Base-by-base conservation (phyloP, 306 rosid species). In the Lathyrus tuberosus region DNA sequence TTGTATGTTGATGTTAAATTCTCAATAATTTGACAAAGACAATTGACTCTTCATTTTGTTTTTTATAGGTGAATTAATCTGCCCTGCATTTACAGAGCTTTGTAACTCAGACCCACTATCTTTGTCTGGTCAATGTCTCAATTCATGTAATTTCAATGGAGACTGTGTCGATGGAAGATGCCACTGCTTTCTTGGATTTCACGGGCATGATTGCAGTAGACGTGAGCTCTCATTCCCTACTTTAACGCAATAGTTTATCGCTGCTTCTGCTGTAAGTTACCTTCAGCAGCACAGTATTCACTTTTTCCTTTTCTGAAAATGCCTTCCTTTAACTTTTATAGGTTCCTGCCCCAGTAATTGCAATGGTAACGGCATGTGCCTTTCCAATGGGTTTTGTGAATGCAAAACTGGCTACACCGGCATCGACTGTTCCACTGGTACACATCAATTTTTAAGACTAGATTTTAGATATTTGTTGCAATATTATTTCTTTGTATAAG, bases 161-260 rank as follows among this genome's bases (percentile, higher is more conserved):
- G 96, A 93, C 72, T 93, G 98, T 69, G 80, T 93, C n/a, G 90
- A 88, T 66, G 98, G 96, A 79, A 88, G 77, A 68, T 93, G 98
- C 71, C 86, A 63, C 51, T 93, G 98, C 76, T 90, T 93, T 79
- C 78, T 86, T 30, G 98, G 97, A 72, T 88, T 86, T 82, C 84
- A 80, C 58, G 96, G 92, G 74, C 77, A 81, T 18, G 96, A 90
- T 77, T 93, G 97, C 91, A 81, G 88, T 59, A 71, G 78, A 79
- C 96, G 98, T 93, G 86, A 84, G 96, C 69, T 75, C 75, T 68
- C 72, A 38, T 68, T 52, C 83, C 62, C 69, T 43, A 61, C 17
- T 60, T 51, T 28, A 56, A 43, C 35, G 49, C 70, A 58, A 40
- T 69, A 10, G 52, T 63, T 43, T 49, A 5, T 65, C 22, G n/a